These are phyloP conservation scores for Ophiostoma piceae DNA, from an alignment of 2,329 filamentous ascomycete genomes.

Conservation along the genomic window DNA sequence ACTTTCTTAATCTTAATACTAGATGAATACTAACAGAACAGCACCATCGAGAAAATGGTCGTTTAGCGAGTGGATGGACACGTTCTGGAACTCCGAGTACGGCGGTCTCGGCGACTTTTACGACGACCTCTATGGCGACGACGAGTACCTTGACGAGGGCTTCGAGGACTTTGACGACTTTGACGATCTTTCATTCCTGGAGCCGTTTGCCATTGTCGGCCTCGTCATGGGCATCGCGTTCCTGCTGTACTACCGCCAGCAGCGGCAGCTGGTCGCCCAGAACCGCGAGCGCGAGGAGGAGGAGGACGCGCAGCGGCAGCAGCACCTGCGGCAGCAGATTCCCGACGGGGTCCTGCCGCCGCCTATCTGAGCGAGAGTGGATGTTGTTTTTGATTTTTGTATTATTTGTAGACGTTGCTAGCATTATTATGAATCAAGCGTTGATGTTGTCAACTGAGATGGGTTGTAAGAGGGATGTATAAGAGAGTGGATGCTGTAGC, in stretches of 20 bases:
- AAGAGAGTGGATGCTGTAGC: neutral
- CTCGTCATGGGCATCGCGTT: conserved; percentile 69
- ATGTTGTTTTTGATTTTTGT: neutral
- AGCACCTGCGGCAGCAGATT: conserved; percentile 27
- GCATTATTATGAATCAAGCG: conserved; percentile 3
- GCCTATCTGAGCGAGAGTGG: neutral
- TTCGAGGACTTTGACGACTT: conserved; percentile 56
- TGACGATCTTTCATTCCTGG: conserved; percentile 63
- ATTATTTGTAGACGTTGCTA: neutral
- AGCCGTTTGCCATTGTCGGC: conserved; percentile 77
- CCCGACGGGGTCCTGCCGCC: neutral
- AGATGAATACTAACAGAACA: neutral
- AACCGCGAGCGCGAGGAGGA: conserved; percentile 37
- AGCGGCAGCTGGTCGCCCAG: conserved; percentile 56
- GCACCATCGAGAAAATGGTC: conserved; percentile 69
- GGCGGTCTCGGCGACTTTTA: conserved; percentile 4
- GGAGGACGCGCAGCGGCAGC: conserved; percentile 29
- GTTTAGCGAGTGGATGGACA: conserved; percentile 76
- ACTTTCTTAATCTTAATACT: too few relatives aligned
- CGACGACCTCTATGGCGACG: conserved; percentile 52
- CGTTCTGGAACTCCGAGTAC: conserved; percentile 63
- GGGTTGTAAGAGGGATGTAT: too few relatives aligned
- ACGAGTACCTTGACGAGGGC: conserved; percentile 39
- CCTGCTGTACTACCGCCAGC: conserved; percentile 75
- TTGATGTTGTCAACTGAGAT: neutral